Evolutionary conservation across 2,329 filamentous ascomycete genomes (phyloP).

Genomic region (Myriangium duriaei): DNA sequence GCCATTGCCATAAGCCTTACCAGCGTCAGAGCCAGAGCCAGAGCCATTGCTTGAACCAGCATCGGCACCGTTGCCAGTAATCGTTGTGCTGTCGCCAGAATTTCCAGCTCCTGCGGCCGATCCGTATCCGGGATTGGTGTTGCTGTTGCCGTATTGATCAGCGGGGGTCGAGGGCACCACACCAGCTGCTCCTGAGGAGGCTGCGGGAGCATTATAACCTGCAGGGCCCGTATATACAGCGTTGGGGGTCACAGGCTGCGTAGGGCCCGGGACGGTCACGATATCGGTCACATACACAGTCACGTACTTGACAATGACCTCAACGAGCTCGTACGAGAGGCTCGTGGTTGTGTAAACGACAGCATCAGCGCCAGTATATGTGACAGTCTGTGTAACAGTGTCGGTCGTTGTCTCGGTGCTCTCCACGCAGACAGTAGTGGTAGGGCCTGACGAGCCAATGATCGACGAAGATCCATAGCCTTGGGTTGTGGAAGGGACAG

Average conservation of each 20-base stretch:
- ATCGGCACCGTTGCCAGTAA: background rate
- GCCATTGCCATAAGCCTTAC: background rate
- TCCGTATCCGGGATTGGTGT: no score
- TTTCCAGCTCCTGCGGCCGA: no score
- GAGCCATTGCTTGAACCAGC: background rate
- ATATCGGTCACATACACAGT: conserved; percentile 5
- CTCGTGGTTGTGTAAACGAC: conserved; percentile 2
- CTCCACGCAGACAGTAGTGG: background rate
- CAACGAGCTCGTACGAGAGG: conserved; percentile 3
- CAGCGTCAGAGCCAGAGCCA: conserved; percentile 1
- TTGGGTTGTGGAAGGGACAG: background rate
- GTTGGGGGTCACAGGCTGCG: background rate
- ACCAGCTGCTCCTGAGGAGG: background rate
- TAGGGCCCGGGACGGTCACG: conserved; percentile 2
- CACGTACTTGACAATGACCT: conserved; percentile 8
- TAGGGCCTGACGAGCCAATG: background rate
- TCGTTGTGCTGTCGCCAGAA: no score
- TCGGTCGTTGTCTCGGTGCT: conserved; percentile 7
- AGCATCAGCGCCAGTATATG: conserved; percentile 2
- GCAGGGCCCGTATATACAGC: background rate
- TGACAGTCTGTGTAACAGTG: conserved; percentile 6
- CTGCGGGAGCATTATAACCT: conserved; percentile 2
- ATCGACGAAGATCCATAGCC: background rate
- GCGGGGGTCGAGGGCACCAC: conserved; percentile 4
- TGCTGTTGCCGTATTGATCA: background rate